Percentiles rank a stretch among this genome's conserved stretches.
phyloP scores from a whole-genome alignment of 805 yeast genomes.

The Starmerella bombicola region DNA sequence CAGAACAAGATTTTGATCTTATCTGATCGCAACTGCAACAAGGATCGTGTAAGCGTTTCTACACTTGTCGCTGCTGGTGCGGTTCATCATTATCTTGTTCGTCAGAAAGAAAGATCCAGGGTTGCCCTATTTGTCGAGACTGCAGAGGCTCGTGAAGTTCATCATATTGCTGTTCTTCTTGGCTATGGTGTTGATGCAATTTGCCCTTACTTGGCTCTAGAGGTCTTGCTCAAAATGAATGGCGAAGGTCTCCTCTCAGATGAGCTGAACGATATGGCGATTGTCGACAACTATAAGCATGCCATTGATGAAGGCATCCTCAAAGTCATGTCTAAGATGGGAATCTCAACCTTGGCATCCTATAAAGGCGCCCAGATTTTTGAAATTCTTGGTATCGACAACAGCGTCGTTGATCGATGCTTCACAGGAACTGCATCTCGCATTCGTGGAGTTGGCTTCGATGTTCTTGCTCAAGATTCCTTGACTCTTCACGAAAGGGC shows the following conservation, averaged over 20 bases:
- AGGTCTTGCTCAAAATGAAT: conserved; percentile 74
- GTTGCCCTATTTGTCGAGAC: conserved; percentile 87
- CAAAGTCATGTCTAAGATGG: conserved; percentile 99
- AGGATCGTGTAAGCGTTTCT: conserved; percentile 63
- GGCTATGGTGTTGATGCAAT: conserved; percentile 98
- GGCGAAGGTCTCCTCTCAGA: conserved; percentile 49
- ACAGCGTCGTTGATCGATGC: conserved; percentile 88
- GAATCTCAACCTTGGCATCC: conserved; percentile 95
- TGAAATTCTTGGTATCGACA: conserved; percentile 92
- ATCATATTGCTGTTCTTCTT: conserved; percentile 82
- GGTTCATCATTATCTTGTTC: conserved; percentile 89
- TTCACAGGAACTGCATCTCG: conserved; percentile 96
- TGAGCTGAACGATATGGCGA: conserved; percentile 43
- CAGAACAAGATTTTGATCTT: conserved; percentile 63
- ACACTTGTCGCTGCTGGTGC: conserved; percentile 92
- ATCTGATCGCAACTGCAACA: conserved; percentile 53
- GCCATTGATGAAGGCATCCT: conserved; percentile 84
- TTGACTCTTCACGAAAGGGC: conserved; percentile 88
- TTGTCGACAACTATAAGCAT: conserved; percentile 66
- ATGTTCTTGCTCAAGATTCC: conserved; percentile 93
- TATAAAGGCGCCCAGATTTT: conserved; percentile 98
- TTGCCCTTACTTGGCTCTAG: conserved; percentile 87
- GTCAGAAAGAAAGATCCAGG: conserved; percentile 90
- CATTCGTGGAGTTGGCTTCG: conserved; percentile 90
- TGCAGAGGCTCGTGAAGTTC: conserved; percentile 96